Base-by-base conservation (phyloP, 495 filamentous ascomycete genomes). In the Tetracladium setigerum region DNA sequence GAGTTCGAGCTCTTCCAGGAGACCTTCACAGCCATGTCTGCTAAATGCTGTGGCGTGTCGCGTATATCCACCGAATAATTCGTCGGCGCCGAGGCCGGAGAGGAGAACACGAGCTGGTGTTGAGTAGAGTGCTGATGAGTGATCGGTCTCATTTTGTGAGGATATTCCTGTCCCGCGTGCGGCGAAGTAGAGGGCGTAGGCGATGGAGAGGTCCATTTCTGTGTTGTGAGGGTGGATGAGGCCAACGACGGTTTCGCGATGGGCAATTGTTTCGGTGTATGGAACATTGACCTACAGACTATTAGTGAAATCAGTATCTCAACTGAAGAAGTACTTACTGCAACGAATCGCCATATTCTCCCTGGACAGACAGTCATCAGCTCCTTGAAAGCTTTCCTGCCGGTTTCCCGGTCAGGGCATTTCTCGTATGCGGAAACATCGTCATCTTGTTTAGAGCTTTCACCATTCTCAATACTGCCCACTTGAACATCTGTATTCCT, bases 121-220 rank as follows among this genome's bases (percentile, higher is more conserved):
- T 5, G 67, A 74, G 61, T 89, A 90, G 1, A 46, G 47, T 33
- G 58, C 41, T 27, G 22, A 27, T 27, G 22, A 27, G 22, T 3
- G 22, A 15, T 44, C 43, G 1, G 41, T 9, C 30, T 41, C 24
- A 16, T 11, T 38, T 14, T 36, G 44, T 8, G 53, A 35, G n/a
- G 73, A 63, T 5, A 62, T 36, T 0, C 91, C 92, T 45, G 68
- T 69, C 7, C 89, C 91, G 11, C 90, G 79, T 6, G 91, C 81
- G 4, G 92, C 88, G 61, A 98, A 98, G 67, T 95, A 97, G 38
- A 97, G 74, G 0, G 92, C 92, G 43, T 77, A 80, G 2, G 84
- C 85, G 55, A 99, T 97, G n/a, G 94, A 97, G 2, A 96, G 73
- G 58, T 99, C 92, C 92, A 99, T 99, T 62, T 96, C 94, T 0